Evolutionary conservation across 441 rosid species (phyloP).

Genomic region (Daphne laureola): DNA sequence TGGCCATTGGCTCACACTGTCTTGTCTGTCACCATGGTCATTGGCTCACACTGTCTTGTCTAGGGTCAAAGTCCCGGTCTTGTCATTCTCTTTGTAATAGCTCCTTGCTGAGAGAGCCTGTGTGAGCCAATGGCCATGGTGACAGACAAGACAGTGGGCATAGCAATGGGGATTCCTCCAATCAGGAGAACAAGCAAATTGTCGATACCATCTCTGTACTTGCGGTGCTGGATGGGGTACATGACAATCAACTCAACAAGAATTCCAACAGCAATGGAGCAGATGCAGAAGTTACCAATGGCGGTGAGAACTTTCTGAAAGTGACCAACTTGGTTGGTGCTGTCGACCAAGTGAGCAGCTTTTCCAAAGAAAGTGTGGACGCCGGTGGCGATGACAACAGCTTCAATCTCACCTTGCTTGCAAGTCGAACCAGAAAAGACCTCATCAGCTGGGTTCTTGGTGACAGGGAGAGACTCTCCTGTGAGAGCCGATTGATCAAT

Average conservation of each 20-base stretch:
- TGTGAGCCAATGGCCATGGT: slow-evolving; percentile 97
- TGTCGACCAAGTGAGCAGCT: slow-evolving; percentile 91
- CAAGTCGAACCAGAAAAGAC: slow-evolving; percentile 91
- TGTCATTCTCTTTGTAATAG: slow-evolving; percentile 95
- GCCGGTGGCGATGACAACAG: slow-evolving; percentile 86
- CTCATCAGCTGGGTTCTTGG: slow-evolving; percentile 70
- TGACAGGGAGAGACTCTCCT: slow-evolving; percentile 86
- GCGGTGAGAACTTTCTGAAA: slow-evolving; percentile 83
- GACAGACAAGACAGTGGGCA: slow-evolving; percentile 87
- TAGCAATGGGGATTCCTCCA: slow-evolving; percentile 93
- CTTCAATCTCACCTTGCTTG: slow-evolving; percentile 86
- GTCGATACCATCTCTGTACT: slow-evolving; percentile 76
- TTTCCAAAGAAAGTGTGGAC: slow-evolving; percentile 94
- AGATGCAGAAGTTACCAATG: slow-evolving; percentile 90
- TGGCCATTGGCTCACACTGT: no score
- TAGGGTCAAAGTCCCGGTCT: no score
- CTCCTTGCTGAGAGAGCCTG: slow-evolving; percentile 79
- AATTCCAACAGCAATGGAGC: slow-evolving; percentile 77
- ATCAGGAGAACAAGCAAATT: slow-evolving; percentile 79
- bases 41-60: slow-evolving; percentile 74
- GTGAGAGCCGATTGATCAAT: slow-evolving; percentile 91
- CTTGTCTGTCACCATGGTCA: slow-evolving; percentile 89
- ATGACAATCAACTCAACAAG: slow-evolving; percentile 53
- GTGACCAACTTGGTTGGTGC: slow-evolving; percentile 83
- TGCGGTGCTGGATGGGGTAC: slow-evolving; percentile 71